Evolutionary conservation across 1,139 yeast species (phyloP), one percentile per base, ranked within the genome.

Genomic region (Geotrichum klebahnii): DNA sequence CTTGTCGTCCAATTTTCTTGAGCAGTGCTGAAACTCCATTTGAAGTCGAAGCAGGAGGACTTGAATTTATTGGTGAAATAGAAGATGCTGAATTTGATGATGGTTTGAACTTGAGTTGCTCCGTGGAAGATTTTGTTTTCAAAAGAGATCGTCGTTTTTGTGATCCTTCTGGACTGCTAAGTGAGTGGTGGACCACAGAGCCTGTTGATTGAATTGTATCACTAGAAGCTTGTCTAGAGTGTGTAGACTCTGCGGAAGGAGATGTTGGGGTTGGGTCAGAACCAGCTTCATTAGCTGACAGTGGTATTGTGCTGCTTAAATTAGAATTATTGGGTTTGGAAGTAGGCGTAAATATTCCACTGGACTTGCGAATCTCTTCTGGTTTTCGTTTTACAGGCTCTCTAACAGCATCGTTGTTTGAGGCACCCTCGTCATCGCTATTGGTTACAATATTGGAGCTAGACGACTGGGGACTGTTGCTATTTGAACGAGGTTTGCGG

Each of bases 401-500:
- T 26, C 29, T 6, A 10, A 20, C 22, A n/a, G 17, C 4, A 5
- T 14, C 38, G 23, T 34, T 16, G 6, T 20, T 28, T 14, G 10
- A 34, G 10, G n/a, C 26, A 19, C 17, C 44, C 31, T 40, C 44
- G 31, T 40, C 44, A 17, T 40, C 44, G 44, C 44, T 40, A 16
- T 40, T 40, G 10, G 44, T 40, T 10, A 40, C 35, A 31, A 40
- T 40, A 17, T 40, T 40, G 9, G 44, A 19, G 44, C 28, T 29
- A 4, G 44, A 40, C 8, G 44, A 40, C 24, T 40, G 44, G 2
- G 44, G 44, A 17, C 33, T 23, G 35, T 40, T 40, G 44, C 44
- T 40, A 16, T 40, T 40, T 29, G 44, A 40, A 19, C 44, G 35
- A 9, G 44, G 44, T 17, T 40, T 40, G 26, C 44, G 35, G 19